These are phyloP conservation scores for Kodamaea neixiangensis DNA, from an alignment of 805 yeast genomes.

Conservation along the genomic window DNA sequence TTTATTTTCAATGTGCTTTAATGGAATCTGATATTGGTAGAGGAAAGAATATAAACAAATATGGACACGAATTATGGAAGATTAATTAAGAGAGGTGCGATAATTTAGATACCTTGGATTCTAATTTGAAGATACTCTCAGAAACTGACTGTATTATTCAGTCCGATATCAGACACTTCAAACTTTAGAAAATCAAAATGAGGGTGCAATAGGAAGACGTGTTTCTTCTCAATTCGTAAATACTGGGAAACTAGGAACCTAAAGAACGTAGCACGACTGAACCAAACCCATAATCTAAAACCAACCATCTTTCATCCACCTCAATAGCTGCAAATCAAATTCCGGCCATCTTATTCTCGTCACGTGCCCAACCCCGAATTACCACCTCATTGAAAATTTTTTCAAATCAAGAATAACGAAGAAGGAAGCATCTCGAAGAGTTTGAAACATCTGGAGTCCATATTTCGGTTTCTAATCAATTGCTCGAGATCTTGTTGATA, in stretches of 20 bases:
- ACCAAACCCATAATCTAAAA: neutral
- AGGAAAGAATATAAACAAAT: no score
- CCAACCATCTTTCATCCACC: neutral
- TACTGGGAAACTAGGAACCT: no score
- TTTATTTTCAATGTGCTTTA: neutral
- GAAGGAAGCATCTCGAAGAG: neutral
- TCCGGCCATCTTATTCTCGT: neutral
- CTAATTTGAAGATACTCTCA: no score
- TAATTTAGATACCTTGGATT: no score
- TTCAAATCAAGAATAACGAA: conserved; percentile 2
- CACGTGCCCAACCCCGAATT: conserved; percentile 1
- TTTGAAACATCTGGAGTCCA: neutral
- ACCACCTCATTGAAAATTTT: conserved; percentile 6
- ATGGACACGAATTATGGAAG: no score
- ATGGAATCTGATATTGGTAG: neutral
- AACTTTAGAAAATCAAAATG: no score
- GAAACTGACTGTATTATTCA: no score
- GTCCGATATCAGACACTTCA: no score
- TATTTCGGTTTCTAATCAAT: neutral
- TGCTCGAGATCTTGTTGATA: neutral
- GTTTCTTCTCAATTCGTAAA: no score
- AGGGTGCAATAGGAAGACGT: no score
- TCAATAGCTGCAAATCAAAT: neutral
- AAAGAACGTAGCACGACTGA: no score
- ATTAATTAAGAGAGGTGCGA: neutral